Base-by-base conservation (phyloP, 208 protist genomes). In the Crithidia sp. region DNA sequence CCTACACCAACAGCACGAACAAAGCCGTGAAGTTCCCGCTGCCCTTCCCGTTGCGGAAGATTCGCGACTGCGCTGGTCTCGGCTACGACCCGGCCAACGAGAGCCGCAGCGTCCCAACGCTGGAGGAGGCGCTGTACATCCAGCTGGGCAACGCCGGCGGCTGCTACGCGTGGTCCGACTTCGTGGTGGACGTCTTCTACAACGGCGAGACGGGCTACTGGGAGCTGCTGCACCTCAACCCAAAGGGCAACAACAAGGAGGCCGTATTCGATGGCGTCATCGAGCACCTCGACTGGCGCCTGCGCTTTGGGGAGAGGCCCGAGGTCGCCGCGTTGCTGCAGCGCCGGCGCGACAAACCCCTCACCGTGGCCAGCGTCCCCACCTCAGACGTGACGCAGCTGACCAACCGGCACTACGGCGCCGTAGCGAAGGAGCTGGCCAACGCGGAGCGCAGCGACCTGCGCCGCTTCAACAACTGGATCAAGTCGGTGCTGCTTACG, bases 141-240 rank as follows among this genome's bases (percentile, higher is more conserved):
- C 79, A 81, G 39, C 69, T 96, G 14, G 91, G 84, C 17, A 96
- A 96, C 68, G 82, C 82, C 14, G 91, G 91, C 3, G 91, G 91
- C 19, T 89, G 81, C 57, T 92, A 82, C 61, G 91, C 79, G 49
- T 96, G 91, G 91, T 94, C 89, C 6, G 89, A 96, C 78, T 92
- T 92, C 62, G 76, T 87, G 40, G 89, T 94, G 10, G 80, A 89
- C 52, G 91, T 76, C 14, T 80, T 64, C 64, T 96, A 91, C 77
- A 76, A 90, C 57, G 80, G 80, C 13, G 60, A 65, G 13, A 64
- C 64, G 16, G 91, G 91, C 7, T 71, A 77, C 36, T 96, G 91
- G 89, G 83, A 86, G 41, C 77, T 96, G 41, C 54, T 88, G 17
- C 79, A 84, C 55, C 58, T 86, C 37, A 64, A 83, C 49, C 84